These are phyloP conservation scores for Auriscalpium orientale DNA, from an alignment of 768 basidiomycete species.

Conservation along the genomic window DNA sequence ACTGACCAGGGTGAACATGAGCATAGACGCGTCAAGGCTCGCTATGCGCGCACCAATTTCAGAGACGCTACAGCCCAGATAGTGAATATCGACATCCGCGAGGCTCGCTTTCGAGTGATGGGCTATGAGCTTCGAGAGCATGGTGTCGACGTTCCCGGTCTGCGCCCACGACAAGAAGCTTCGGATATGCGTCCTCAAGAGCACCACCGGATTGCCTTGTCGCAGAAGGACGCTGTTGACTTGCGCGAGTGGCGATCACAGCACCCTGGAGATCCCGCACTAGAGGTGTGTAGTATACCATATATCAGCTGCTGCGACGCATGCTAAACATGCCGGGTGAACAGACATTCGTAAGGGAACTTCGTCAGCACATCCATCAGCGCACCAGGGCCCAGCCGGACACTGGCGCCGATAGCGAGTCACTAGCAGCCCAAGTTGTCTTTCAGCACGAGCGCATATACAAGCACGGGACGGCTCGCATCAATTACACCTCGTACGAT, in stretches of 20 bases:
- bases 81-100: conserved; percentile 16
- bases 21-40: conserved; percentile 25
- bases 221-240: background rate
- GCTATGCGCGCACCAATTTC: conserved; percentile 22
- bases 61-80: conserved; percentile 14
- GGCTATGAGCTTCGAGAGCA: background rate
- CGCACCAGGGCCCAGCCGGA: background rate
- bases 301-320: background rate
- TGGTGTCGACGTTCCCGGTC: background rate
- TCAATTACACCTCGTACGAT: conserved; percentile 21
- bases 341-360: conserved; percentile 3
- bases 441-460: conserved; percentile 16
- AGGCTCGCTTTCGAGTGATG: conserved; percentile 5
- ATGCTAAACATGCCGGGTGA: too few species aligned
- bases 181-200: background rate
- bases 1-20: conserved; percentile 25
- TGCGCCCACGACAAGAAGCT: too few species aligned
- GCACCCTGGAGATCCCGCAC: background rate
- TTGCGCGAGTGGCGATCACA: background rate
- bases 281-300: background rate
- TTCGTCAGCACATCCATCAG: conserved; percentile 18
- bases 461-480: conserved; percentile 10
- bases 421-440: background rate
- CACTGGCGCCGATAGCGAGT: background rate
- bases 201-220: background rate